Evolutionary conservation across 1,139 yeast genomes (phyloP).

Genomic region (Debaryomycetaceae sp.): DNA sequence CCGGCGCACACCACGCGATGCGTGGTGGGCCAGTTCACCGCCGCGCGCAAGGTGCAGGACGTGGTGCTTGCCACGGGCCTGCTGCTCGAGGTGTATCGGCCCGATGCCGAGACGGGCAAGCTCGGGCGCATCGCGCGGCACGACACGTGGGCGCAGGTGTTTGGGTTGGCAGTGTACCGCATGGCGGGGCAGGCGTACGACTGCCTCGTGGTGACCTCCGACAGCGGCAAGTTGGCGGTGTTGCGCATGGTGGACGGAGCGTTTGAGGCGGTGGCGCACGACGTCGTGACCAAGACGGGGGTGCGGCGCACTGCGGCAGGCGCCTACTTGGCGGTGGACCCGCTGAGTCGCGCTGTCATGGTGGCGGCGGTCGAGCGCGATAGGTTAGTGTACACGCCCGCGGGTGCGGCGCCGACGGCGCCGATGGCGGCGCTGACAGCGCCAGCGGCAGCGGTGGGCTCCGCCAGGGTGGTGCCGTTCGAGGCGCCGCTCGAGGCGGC

Average conservation of each 20-base stretch:
- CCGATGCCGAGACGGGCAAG: slow-evolving; percentile 54
- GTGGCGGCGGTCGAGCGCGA: slow-evolving; percentile 69
- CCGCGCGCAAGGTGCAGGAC: slow-evolving; percentile 54
- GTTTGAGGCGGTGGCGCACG: slow-evolving; percentile 53
- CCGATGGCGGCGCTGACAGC: slow-evolving; percentile 13
- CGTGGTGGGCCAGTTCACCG: slow-evolving; percentile 63
- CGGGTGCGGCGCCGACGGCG: too few species aligned
- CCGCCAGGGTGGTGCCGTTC: slow-evolving; percentile 5
- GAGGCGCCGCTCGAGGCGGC: slow-evolving; percentile 72
- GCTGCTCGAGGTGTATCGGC: slow-evolving; percentile 47
- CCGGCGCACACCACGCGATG: slow-evolving; percentile 6
- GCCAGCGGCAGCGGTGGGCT: neutral
- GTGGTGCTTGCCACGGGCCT: slow-evolving; percentile 57
- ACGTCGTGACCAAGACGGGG: slow-evolving; percentile 74
- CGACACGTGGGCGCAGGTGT: slow-evolving; percentile 56
- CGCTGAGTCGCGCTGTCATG: slow-evolving; percentile 67
- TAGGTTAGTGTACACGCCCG: slow-evolving; percentile 60
- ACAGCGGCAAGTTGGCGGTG: slow-evolving; percentile 70
- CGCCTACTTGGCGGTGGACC: slow-evolving; percentile 68
- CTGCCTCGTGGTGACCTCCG: slow-evolving; percentile 66
- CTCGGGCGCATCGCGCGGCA: slow-evolving; percentile 40
- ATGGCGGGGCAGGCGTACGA: slow-evolving; percentile 54
- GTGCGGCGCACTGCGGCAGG: slow-evolving; percentile 76
- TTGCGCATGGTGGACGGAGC: slow-evolving; percentile 34
- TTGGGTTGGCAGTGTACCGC: slow-evolving; percentile 49